Conservation (phyloP, 441 rosid genomes). For the Iberis amara region DNA sequence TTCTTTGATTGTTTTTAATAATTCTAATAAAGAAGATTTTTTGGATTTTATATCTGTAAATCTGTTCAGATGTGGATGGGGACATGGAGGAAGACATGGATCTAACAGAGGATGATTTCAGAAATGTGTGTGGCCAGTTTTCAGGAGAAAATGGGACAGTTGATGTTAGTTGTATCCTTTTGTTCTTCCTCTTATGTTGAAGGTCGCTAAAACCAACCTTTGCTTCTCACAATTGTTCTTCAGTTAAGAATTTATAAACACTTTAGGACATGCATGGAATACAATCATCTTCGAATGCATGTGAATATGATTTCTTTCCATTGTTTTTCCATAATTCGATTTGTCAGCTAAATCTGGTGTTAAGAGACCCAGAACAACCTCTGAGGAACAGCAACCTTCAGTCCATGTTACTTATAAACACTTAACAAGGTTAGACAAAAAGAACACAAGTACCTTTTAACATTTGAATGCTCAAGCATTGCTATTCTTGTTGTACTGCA, state of each 20-base stretch:
- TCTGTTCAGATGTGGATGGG: conserved; percentile 25
- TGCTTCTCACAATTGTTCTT: conserved; percentile 3
- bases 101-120: conserved; percentile 31
- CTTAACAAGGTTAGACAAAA: conserved; percentile 65
- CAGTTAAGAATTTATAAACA: no score
- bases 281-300: conserved; percentile 19
- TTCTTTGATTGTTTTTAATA: not conserved
- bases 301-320: conserved; percentile 7
- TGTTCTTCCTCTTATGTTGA: conserved; percentile 18
- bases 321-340: conserved; percentile 51
- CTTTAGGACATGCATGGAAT: no score
- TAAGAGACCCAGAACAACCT: conserved; percentile 57
- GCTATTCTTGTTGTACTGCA: conserved; percentile 13
- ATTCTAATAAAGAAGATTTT: conserved; percentile 7
- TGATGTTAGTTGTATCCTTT: conserved; percentile 53
- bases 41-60: not conserved
- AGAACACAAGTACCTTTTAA: conserved; percentile 7
- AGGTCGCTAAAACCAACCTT: conserved; percentile 10
- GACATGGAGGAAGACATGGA: conserved; percentile 35
- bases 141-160: conserved; percentile 28
- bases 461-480: conserved; percentile 9
- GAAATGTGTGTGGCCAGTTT: conserved; percentile 35
- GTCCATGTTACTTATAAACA: conserved; percentile 61
- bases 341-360: conserved; percentile 51
- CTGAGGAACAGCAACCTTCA: conserved; percentile 56